These are phyloP conservation scores for Penicillium freii DNA, from an alignment of 2,329 filamentous ascomycete species.

Conservation along the genomic window DNA sequence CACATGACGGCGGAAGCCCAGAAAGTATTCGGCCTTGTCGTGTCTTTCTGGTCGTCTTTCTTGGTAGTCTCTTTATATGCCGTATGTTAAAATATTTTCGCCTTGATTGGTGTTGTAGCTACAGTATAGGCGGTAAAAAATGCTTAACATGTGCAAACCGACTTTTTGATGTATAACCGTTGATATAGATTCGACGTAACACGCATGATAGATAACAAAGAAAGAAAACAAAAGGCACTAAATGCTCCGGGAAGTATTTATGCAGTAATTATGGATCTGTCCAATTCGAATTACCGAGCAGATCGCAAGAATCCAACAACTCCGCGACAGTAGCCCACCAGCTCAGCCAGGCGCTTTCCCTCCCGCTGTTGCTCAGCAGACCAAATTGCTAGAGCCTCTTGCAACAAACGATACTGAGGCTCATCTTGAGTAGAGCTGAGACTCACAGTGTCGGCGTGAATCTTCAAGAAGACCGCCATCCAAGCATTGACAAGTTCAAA, in stretches of 20 bases:
- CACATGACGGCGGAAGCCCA: too few relatives aligned
- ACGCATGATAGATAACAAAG: background rate
- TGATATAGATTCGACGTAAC: slow-evolving; percentile 2
- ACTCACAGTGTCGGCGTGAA: slow-evolving; percentile 66
- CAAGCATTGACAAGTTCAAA: slow-evolving; percentile 95
- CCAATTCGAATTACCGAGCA: slow-evolving; percentile 36
- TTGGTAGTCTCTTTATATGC: too few relatives aligned
- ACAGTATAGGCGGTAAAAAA: too few relatives aligned
- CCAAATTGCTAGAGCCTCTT: slow-evolving; percentile 66
- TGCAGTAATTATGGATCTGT: background rate
- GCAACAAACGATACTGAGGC: slow-evolving; percentile 47
- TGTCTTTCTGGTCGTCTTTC: too few relatives aligned
- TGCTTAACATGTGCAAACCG: too few relatives aligned
- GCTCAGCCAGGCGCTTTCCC: slow-evolving; percentile 64
- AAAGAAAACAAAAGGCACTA: background rate
- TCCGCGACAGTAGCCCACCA: slow-evolving; percentile 85
- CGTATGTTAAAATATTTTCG: too few relatives aligned
- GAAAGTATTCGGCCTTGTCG: too few relatives aligned
- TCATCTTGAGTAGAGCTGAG: slow-evolving; percentile 48
- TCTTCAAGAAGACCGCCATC: slow-evolving; percentile 89
- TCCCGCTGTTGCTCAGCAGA: slow-evolving; percentile 70
- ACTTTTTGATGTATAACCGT: too few relatives aligned
- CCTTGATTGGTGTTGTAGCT: too few relatives aligned
- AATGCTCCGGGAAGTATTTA: background rate
- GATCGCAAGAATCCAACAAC: slow-evolving; percentile 78